phyloP scores from a whole-genome alignment of 1,284 basidiomycete species.

The Irpex sp. region DNA sequence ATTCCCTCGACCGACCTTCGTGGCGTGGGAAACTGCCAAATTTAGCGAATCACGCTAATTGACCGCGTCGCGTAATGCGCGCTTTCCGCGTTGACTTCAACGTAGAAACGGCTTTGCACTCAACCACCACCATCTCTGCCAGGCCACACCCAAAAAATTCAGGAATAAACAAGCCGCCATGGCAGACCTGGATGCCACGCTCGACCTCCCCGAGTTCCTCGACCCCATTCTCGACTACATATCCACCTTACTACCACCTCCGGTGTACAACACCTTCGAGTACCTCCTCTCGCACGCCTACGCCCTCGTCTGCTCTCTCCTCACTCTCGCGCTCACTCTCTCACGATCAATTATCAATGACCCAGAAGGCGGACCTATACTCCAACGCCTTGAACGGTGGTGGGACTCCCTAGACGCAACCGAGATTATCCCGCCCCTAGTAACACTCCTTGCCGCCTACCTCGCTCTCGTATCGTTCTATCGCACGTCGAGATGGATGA shows the following conservation, averaged over 20 bases:
- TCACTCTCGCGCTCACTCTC: slow-evolving; percentile 42
- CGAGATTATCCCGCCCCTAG: slow-evolving; percentile 65
- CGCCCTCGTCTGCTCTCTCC: slow-evolving; percentile 47
- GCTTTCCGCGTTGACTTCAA: not conserved
- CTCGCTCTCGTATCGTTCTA: slow-evolving; percentile 69
- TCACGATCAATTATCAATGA: slow-evolving; percentile 38
- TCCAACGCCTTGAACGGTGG: not conserved
- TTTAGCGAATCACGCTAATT: not conserved
- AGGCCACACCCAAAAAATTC: not conserved
- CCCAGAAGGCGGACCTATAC: not conserved
- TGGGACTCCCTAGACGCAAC: slow-evolving; percentile 55
- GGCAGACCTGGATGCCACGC: not conserved
- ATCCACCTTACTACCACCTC: slow-evolving; percentile 48
- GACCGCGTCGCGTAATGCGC: not conserved
- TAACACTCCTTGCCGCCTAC: slow-evolving; percentile 69
- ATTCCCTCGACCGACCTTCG: not conserved
- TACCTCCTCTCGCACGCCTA: slow-evolving; percentile 51
- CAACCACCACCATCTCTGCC: not conserved
- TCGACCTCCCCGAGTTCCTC: slow-evolving; percentile 36
- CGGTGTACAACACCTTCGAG: slow-evolving; percentile 48
- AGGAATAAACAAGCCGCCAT: not conserved
- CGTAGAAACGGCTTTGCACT: not conserved
- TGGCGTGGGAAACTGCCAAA: not conserved
- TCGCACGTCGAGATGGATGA: slow-evolving; percentile 70
- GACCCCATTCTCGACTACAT: slow-evolving; percentile 55